These are phyloP conservation scores for Vachellia collinsii DNA, from an alignment of 306 rosid genomes.

Conservation along the genomic window DNA sequence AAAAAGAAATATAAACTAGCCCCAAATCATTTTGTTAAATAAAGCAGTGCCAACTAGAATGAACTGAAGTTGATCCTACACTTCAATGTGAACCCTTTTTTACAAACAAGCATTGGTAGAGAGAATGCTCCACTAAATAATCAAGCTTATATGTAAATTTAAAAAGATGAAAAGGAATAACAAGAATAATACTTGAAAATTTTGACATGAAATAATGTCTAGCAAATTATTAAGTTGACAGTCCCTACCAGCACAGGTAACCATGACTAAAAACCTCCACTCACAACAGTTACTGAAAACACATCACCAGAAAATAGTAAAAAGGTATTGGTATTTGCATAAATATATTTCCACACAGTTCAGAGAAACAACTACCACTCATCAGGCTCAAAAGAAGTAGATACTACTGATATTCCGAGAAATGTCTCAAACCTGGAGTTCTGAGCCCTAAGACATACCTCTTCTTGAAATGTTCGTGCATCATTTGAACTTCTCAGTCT, in stretches of 20 bases:
- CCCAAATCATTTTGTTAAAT: neutral
- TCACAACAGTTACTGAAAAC: neutral
- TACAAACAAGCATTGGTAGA: neutral
- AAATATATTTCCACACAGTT: neutral
- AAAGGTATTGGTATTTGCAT: neutral
- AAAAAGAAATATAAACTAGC: too few species aligned
- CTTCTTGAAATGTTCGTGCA: slow-evolving; percentile 72
- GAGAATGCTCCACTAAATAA: slow-evolving; percentile 1
- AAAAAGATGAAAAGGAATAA: neutral
- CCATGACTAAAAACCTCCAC: neutral
- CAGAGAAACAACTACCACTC: neutral
- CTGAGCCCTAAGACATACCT: slow-evolving; percentile 50
- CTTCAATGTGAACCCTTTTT: neutral
- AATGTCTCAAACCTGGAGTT: slow-evolving; percentile 7
- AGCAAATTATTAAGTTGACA: neutral
- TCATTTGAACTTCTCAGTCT: slow-evolving; percentile 85
- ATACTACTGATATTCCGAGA: slow-evolving; percentile 24
- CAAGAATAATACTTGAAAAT: neutral
- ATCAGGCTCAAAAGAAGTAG: slow-evolving; percentile 27
- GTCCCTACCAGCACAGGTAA: neutral
- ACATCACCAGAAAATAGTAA: neutral
- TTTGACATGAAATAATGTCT: slow-evolving; percentile 2
- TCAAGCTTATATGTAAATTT: neutral
- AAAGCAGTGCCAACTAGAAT: neutral
- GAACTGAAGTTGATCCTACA: neutral